Percentiles rank a stretch among this genome's conserved stretches.
These are phyloP conservation scores for Chionographis japonica DNA, from an alignment of 106 monocot genomes.

Conservation along the genomic window DNA sequence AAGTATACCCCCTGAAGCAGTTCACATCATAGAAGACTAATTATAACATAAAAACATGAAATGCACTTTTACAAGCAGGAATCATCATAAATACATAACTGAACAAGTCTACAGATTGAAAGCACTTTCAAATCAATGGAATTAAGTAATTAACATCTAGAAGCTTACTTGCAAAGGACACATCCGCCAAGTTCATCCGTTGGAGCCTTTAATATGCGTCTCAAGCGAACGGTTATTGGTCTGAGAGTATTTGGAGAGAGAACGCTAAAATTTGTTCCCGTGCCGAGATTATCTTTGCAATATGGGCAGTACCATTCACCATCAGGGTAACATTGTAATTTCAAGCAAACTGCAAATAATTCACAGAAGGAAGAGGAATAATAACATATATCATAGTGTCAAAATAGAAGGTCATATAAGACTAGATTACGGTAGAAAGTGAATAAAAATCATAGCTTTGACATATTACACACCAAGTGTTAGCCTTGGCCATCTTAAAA, in stretches of 20 bases:
- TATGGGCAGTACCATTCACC: conserved; percentile 11
- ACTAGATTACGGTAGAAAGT: not conserved
- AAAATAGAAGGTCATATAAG: not conserved
- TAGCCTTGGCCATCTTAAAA: no score
- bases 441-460: not conserved
- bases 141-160: not conserved
- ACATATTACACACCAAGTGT: no score
- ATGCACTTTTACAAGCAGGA: not conserved
- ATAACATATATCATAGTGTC: not conserved
- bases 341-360: conserved; percentile 24
- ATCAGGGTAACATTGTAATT: conserved; percentile 1
- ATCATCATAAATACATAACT: not conserved
- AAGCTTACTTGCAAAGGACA: conserved; percentile 38
- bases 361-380: not conserved
- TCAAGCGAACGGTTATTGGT: conserved; percentile 9
- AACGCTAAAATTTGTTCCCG: conserved; percentile 1
- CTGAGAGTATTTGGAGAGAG: not conserved
- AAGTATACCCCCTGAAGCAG: not conserved
- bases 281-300: conserved; percentile 9
- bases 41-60: not conserved
- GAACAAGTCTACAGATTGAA: not conserved
- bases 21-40: not conserved
- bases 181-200: conserved; percentile 18
- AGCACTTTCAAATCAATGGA: not conserved
- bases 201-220: conserved; percentile 13